Base-by-base conservation (phyloP, 1,284 basidiomycete species). In the Xerocomus minutiporus region DNA sequence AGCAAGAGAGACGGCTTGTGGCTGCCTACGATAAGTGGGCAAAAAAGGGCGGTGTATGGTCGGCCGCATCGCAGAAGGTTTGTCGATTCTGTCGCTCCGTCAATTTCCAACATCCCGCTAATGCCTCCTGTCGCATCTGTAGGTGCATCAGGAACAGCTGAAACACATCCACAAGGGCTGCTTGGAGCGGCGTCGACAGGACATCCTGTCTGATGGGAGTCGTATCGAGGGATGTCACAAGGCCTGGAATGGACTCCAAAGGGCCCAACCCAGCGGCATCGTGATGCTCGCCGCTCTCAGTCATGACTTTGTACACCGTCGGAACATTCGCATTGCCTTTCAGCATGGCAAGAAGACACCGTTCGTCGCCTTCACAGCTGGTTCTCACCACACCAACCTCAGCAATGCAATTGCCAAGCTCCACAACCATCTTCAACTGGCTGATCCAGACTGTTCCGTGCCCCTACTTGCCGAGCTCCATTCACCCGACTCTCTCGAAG, bases 231-330 rank as follows among this genome's bases (percentile, higher is more conserved):
- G 46, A 0, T 39, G 8, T 1, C 47, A 52, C 17, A 52, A 52
- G 13, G 51, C 31, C 6, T 52, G 48, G 46, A 52, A 52, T 3
- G 32, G 13, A 13, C 46, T 53, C 23, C 35, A 53, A 9, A 2
- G 25, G 0, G 15, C 4, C 1, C 51, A 53, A 15, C 28, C 26
- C 0, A 52, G 51, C 5, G 17, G 45, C 0, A 36, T 52, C 6
- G 28, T 36, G 0, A 11, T 52, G 5, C 38, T 52, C 0, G 31
- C 36, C 8, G 26, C 51, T 1, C 51, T 52, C 2, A n/a, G 45
- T 1, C 39, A 52, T 6, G 31, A 46, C 35, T 46, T 42, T 17
- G 9, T 45, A 23, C 41, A 17, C 11, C 8, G n/a, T 38, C 4
- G 8, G 0, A 38, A 48, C 8, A 36, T 47, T 15, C 17, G 2